Evolutionary conservation across 148 eudicot species (phyloP).

Genomic region (Fagopyrum homotropicum): DNA sequence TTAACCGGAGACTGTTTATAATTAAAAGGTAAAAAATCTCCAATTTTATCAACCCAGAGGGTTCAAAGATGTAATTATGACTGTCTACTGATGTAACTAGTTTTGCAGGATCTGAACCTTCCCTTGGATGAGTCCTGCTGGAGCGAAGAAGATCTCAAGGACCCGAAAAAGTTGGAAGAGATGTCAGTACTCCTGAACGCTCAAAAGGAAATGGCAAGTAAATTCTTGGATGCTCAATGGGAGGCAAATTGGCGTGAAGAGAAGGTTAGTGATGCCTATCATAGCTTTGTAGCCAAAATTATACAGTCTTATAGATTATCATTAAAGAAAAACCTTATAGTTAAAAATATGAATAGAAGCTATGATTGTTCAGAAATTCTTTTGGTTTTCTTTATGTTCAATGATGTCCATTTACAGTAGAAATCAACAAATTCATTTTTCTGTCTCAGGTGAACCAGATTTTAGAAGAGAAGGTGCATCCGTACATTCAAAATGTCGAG

Average conservation of each 20-base stretch:
- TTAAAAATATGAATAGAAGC: not conserved
- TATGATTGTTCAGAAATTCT: not conserved
- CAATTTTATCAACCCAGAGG: not conserved
- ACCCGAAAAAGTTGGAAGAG: conserved; percentile 76
- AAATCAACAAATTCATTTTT: not conserved
- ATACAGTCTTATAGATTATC: not conserved
- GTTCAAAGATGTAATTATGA: not conserved
- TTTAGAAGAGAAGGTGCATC: conserved; percentile 73
- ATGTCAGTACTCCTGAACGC: conserved; percentile 90
- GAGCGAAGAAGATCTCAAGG: conserved; percentile 83
- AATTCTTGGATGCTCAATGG: conserved; percentile 82
- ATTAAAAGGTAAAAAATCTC: not conserved
- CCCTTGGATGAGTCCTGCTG: conserved; percentile 78
- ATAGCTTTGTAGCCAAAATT: not conserved
- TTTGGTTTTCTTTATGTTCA: not conserved
- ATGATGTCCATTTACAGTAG: not conserved
- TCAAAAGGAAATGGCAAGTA: conserved; percentile 72
- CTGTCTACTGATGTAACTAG: not conserved
- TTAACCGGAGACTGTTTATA: not conserved
- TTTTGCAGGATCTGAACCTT: conserved; percentile 66
- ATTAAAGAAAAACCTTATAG: not conserved
- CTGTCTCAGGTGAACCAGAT: conserved; percentile 56
- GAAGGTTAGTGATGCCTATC: conserved; percentile 39
- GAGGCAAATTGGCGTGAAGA: conserved; percentile 87
- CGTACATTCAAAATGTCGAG: conserved; percentile 56